Evolutionary conservation across 352 stramenopile genomes (phyloP).

Genomic region (Phytophthora colocasiae): DNA sequence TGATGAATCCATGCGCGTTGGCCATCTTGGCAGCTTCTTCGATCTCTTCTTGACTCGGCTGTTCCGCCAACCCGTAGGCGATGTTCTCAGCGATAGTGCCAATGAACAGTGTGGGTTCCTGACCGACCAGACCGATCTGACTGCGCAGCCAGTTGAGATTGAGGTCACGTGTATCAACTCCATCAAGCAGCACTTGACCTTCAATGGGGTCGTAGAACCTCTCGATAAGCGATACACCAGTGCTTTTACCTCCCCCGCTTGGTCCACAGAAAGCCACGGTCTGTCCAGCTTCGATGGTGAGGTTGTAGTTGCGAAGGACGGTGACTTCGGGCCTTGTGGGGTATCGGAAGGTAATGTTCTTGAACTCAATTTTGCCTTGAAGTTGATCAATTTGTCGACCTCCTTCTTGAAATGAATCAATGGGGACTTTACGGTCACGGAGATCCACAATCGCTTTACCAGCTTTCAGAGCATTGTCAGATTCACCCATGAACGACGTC

Average conservation of each 20-base stretch:
- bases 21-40: slow-evolving; percentile 87
- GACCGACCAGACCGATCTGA: slow-evolving; percentile 66
- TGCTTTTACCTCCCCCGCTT: slow-evolving; percentile 59
- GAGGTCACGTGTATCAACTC: slow-evolving; percentile 68
- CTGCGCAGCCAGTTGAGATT: slow-evolving; percentile 63
- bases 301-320: slow-evolving; percentile 87
- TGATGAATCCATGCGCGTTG: slow-evolving; percentile 95
- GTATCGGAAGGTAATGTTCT: not conserved
- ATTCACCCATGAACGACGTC: slow-evolving; percentile 35
- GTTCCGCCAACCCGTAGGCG: slow-evolving; percentile 44
- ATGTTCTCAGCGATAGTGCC: slow-evolving; percentile 72
- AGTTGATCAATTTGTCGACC: slow-evolving; percentile 24
- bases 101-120: slow-evolving; percentile 69
- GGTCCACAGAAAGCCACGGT: slow-evolving; percentile 66
- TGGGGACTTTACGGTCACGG: slow-evolving; percentile 35
- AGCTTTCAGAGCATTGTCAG: slow-evolving; percentile 76
- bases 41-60: slow-evolving; percentile 66
- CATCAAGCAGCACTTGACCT: slow-evolving; percentile 75
- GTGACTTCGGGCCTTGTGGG: not conserved
- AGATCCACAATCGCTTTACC: slow-evolving; percentile 43
- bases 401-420: slow-evolving; percentile 46
- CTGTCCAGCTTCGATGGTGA: slow-evolving; percentile 75
- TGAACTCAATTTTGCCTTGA: slow-evolving; percentile 24
- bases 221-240: slow-evolving; percentile 51
- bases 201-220: slow-evolving; percentile 71